Base-by-base conservation (phyloP, 345 rosid genomes). In the Brassica incana region DNA sequence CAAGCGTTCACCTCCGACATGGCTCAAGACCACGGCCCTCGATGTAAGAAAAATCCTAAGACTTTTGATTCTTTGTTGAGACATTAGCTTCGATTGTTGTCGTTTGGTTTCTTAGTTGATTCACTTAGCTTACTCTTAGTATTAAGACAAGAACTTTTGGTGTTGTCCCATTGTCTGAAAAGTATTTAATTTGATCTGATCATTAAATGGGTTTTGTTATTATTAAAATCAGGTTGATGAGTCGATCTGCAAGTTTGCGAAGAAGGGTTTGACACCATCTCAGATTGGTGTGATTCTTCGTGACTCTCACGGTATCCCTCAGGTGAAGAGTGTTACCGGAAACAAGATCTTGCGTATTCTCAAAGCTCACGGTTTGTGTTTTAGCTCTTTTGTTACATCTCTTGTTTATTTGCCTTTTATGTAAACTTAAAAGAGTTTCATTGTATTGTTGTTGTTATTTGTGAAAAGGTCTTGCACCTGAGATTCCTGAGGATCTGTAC, bases 401-500 rank as follows among this genome's bases (percentile, higher is more conserved):
- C 16, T 1, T 40, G 8, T 40, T 2, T 40, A 8, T 40, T n/a
- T n/a, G n/a, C n/a, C n/a, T 45, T 43, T 45, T 45, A 45, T 45
- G n/a, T 11, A 3, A 45, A 3, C 15, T 11, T 45, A 3, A 45
- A 38, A 45, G 52, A 45, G 52, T 45, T 1, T 5, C 15, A 3
- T 12, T 45, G 52, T 45, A 14, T 29, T 12, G 0, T 45, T 50
- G 9, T 29, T 6, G 5, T n/a, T n/a, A n/a, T n/a, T n/a, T n/a
- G 52, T 48, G 1, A 14, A 40, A 66, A 88, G 91, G 92, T 65
- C 91, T 90, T 84, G 92, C 96, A 18, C 96, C 97, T 54, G 94
- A 91, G 81, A 91, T 92, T 45, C 96, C 96, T 0, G 97, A 90
- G 86, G 92, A 92, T 79, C 80, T 92, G 72, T 90, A 92, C 80